Evolutionary conservation across 352 stramenopile genomes (phyloP).

Genomic region (Stephanocyclus meneghinianus): DNA sequence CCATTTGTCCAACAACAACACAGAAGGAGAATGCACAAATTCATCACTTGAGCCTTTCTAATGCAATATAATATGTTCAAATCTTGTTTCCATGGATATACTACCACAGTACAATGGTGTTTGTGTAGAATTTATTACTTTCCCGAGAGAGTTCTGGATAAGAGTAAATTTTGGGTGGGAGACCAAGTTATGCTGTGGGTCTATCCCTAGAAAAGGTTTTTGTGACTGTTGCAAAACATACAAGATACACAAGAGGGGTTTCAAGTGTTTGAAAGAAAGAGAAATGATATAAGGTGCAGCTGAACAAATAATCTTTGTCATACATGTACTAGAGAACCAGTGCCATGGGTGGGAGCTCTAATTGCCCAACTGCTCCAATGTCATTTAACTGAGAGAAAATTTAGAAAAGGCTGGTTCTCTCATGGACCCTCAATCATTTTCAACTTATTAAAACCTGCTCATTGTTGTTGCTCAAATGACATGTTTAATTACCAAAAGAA

Average conservation of each 20-base stretch:
- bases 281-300: too few relatives aligned
- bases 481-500: too few relatives aligned
- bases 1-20: slow-evolving; percentile 55
- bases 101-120: slow-evolving; percentile 35
- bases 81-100: slow-evolving; percentile 18
- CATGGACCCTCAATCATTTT: too few relatives aligned
- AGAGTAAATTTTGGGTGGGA: slow-evolving; percentile 31
- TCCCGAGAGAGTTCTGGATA: not conserved
- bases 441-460: too few relatives aligned
- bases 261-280: too few relatives aligned
- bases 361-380: too few relatives aligned
- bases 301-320: too few relatives aligned
- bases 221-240: slow-evolving; percentile 3
- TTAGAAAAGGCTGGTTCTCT: too few relatives aligned
- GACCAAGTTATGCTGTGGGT: slow-evolving; percentile 25
- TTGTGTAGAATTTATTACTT: slow-evolving; percentile 42
- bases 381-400: too few relatives aligned
- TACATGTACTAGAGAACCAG: too few relatives aligned
- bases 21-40: slow-evolving; percentile 42
- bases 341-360: too few relatives aligned
- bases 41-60: slow-evolving; percentile 50
- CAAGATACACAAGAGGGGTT: not conserved
- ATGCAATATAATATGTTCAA: slow-evolving; percentile 37
- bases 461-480: too few relatives aligned
- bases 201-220: not conserved